Evolutionary conservation across 1,284 basidiomycete genomes (phyloP).

Genomic region (Trichosporon sp.): DNA sequence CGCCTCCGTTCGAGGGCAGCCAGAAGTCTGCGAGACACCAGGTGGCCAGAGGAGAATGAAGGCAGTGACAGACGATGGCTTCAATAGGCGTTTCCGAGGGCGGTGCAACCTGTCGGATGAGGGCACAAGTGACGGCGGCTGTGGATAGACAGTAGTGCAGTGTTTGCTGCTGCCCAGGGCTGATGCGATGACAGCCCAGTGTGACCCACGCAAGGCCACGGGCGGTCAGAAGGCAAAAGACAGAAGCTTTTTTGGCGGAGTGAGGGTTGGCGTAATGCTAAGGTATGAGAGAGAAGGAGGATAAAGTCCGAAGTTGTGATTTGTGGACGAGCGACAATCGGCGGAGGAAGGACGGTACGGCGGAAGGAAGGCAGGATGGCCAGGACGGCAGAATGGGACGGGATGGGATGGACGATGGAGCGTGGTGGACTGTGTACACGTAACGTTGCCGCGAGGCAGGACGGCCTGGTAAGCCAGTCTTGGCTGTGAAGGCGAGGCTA

Average conservation of each 20-base stretch:
- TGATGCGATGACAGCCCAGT: not conserved
- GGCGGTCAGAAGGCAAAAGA: not conserved
- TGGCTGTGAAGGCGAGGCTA: not conserved
- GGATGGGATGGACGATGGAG: not conserved
- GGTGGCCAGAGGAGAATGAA: not conserved
- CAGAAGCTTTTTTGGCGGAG: not conserved
- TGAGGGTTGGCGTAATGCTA: not conserved
- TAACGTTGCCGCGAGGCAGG: not conserved
- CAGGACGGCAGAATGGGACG: too few relatives aligned
- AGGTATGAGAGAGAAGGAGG: not conserved
- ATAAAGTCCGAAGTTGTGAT: not conserved
- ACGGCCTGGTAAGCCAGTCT: not conserved
- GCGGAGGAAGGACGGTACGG: not conserved
- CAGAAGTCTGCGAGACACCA: not conserved
- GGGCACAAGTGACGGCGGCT: not conserved
- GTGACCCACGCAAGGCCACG: not conserved
- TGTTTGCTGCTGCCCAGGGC: not conserved
- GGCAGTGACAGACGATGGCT: not conserved
- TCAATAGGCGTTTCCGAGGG: not conserved
- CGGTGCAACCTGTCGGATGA: not conserved
- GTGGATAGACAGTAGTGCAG: not conserved
- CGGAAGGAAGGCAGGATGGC: too few relatives aligned
- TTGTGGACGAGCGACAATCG: not conserved
- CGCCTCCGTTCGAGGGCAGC: not conserved
- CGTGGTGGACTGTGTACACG: not conserved